Evolutionary conservation across 202 grass and related monocot species (phyloP), one percentile per base, ranked within the genome.

Genomic region (Saccharum hybrid): DNA sequence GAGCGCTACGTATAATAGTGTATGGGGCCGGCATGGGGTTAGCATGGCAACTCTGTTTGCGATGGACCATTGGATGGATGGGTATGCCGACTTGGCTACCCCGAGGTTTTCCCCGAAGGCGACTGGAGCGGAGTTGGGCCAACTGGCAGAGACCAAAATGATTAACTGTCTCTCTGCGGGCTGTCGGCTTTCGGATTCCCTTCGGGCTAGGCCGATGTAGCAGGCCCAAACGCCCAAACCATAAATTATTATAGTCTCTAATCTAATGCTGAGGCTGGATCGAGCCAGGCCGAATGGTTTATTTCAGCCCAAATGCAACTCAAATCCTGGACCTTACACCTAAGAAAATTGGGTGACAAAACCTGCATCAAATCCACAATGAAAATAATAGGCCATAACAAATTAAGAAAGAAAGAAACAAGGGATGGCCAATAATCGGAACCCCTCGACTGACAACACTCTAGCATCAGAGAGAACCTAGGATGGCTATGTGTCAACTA

Each of bases 11-110:
- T 22, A 4, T 48, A 43, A 43, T 43, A 37, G 11, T 16, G 71
- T 63, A 63, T 77, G 72, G 81, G 62, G 21, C n/a, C 42, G 67
- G 33, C 76, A 80, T 86, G 83, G 83, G 57, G n/a, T 54, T 16
- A 18, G 78, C 26, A 73, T 87, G 86, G 80, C 18, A 4, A 13
- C 52, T 26, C 49, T 41, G 39, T 52, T 2, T 26, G 8, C 10
- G 13, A 19, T 39, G 38, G 37, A 68, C 41, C 41, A 45, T 45
- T 11, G 21, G 16, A 7, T 37, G 19, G 26, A 78, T 60, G 82
- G 82, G 82, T 34, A 3, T 18, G 49, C 65, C 52, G 80, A 83
- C 66, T 15, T 66, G 86, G 85, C 72, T 11, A 46, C 42, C 19
- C 41, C 19, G 18, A 52, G 70, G 26, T n/a, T 56, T 56, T 8